Percentiles rank a stretch among this genome's conserved stretches.
phyloP scores from a whole-genome alignment of 2,329 filamentous ascomycete species.

The Sclerotinia minor region DNA sequence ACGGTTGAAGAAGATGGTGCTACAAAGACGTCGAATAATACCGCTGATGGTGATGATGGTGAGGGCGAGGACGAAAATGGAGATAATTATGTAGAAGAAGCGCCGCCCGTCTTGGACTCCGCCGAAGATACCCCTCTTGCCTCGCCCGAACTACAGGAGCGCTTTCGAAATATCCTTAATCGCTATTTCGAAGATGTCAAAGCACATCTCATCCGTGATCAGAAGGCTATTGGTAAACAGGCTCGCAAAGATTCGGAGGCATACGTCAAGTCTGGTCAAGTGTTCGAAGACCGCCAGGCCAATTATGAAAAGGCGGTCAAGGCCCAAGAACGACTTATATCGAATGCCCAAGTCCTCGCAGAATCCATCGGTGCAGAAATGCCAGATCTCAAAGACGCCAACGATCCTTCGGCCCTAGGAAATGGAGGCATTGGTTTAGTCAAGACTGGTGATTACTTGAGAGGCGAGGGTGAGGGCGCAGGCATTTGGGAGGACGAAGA shows the following conservation, averaged over 20 bases:
- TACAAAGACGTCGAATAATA: conserved; percentile 49
- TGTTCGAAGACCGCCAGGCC: conserved; percentile 94
- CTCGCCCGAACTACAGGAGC: conserved; percentile 73
- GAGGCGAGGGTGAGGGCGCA: conserved; percentile 83
- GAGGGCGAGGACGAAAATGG: conserved; percentile 49
- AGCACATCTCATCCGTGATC: conserved; percentile 81
- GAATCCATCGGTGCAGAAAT: conserved; percentile 88
- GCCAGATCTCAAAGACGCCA: conserved; percentile 86
- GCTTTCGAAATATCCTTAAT: conserved; percentile 81
- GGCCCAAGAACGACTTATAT: conserved; percentile 82
- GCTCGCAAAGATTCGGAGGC: conserved; percentile 94
- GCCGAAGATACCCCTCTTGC: conserved; percentile 72
- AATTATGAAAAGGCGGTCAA: conserved; percentile 96
- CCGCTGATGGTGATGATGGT: conserved; percentile 49
- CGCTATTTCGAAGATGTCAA: conserved; percentile 95
- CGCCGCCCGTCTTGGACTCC: conserved; percentile 46
- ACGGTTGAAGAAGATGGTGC: conserved; percentile 78
- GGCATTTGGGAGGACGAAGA: conserved; percentile 99
- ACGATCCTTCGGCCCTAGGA: conserved; percentile 62
- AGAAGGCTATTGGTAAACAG: conserved; percentile 83
- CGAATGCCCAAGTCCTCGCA: conserved; percentile 87
- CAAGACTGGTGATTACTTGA: conserved; percentile 89
- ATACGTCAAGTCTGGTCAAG: conserved; percentile 96
- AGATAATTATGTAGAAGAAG: conserved; percentile 47
- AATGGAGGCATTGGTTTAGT: conserved; percentile 87